Conservation (phyloP, 129 eudicot genomes). For the Helichrysum umbraculigerum region DNA sequence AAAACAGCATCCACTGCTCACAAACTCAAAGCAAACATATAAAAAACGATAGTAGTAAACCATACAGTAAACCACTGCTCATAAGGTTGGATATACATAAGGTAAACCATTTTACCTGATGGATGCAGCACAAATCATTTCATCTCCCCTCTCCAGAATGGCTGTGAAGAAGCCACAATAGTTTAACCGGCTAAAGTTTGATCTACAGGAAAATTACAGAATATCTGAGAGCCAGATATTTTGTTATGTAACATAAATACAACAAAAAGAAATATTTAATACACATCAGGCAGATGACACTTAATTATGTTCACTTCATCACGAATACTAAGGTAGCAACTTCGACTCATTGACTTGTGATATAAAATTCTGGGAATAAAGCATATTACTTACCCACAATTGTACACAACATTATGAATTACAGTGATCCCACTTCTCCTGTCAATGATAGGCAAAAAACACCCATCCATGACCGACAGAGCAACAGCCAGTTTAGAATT, state of each 20-base stretch:
- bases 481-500: slow-evolving; percentile 93
- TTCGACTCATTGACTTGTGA: background rate
- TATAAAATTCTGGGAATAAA: background rate
- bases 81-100: too few species aligned
- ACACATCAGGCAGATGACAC: background rate
- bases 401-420: slow-evolving; percentile 80
- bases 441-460: slow-evolving; percentile 87
- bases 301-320: background rate
- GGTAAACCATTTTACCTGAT: slow-evolving; percentile 56
- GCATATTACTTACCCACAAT: slow-evolving; percentile 71
- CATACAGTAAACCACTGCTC: too few species aligned
- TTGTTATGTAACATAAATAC: background rate
- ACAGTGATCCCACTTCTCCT: slow-evolving; percentile 80
- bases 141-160: slow-evolving; percentile 86
- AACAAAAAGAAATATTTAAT: background rate
- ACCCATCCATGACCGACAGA: slow-evolving; percentile 76
- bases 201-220: slow-evolving; percentile 41
- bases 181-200: slow-evolving; percentile 77
- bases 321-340: slow-evolving; percentile 1
- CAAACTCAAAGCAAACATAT: background rate
- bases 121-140: slow-evolving; percentile 87
- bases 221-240: slow-evolving; percentile 1
- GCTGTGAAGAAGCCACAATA: slow-evolving; percentile 76
- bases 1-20: background rate
- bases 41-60: background rate